A percentile compares a stretch with the other conserved stretches of the same genome.
Conservation (phyloP, 2,329 filamentous ascomycete genomes). For the Botrytis fragariae region DNA sequence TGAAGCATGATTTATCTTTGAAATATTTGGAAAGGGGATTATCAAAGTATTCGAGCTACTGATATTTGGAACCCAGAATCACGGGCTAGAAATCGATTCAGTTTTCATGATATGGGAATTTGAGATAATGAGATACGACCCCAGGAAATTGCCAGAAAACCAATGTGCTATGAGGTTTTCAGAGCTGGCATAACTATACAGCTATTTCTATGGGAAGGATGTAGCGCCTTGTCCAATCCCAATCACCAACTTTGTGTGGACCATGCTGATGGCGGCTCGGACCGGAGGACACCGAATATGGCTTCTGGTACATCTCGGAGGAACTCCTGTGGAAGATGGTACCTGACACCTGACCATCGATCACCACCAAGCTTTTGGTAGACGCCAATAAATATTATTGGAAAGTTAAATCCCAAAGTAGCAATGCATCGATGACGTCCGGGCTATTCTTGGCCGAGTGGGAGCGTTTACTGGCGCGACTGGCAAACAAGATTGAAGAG, state of each 20-base stretch:
- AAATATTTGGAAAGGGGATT: background rate
- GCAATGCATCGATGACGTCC: background rate
- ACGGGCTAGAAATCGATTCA: background rate
- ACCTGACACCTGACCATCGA: background rate
- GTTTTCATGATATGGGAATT: background rate
- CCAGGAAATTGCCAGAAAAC: background rate
- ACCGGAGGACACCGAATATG: background rate
- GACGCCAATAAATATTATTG: background rate
- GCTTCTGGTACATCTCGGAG: background rate
- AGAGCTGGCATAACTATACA: background rate
- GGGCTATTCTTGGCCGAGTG: background rate
- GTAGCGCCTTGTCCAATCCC: background rate
- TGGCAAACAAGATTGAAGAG: background rate
- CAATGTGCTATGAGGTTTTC: background rate
- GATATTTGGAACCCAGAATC: background rate
- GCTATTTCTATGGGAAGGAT: background rate
- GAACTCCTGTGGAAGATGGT: background rate
- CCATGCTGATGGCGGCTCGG: background rate
- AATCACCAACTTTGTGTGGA: background rate
- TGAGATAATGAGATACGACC: background rate
- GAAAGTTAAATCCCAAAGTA: background rate
- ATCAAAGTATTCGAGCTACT: background rate
- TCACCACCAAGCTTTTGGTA: background rate
- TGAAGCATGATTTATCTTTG: background rate
- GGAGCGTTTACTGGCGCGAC: background rate